Base-by-base conservation (phyloP, 2,329 filamentous ascomycete genomes). In the Colletotrichum sublineola region DNA sequence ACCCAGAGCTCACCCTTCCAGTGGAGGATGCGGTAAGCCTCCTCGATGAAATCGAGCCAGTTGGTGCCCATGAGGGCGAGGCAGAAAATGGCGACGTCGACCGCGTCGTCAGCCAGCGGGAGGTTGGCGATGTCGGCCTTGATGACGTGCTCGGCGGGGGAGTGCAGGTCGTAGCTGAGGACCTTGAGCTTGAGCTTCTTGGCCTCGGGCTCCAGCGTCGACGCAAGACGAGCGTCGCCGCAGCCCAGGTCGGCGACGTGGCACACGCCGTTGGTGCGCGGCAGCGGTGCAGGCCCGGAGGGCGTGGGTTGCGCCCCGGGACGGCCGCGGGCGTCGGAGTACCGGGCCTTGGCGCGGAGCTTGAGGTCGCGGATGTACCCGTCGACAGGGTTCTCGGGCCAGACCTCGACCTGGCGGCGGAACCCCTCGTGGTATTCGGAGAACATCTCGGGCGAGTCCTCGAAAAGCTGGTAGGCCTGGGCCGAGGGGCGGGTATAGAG, bases 61-160 rank as follows among this genome's bases (percentile, higher is more conserved):
- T 99, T 99, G 67, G 96, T 99, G 79, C 96, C 96, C 96, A 99
- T 99, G 71, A 99, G 89, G 62, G 96, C 96, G 42, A 99, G 88
- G 82, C 96, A 99, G 86, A 98, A 98, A 76, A 99, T 92, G 61
- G 94, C 94, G 6, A 99, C 88, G 81, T 99, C 95, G 73, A 95
- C 91, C 74, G 89, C 91, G 56, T 90, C 92, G 76, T 95, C 91
- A 6, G 86, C 85, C 0, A 97, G 84, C 0, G 96, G 96, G 1
- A 99, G 85, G 72, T 92, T 89, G 40, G 95, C 92, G 64, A 98
- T 96, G 82, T 99, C 96, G 18, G 96, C 95, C 74, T 92, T 90
- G 1, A 94, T 97, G 74, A 99, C 93, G 29, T 95, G 88, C 24
- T 90, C 86, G 69, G 90, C 90, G 7, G 94, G 91, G 65, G 91